These are phyloP conservation scores for Epichloe sp. DNA, from an alignment of 2,329 filamentous ascomycete genomes.

Conservation along the genomic window DNA sequence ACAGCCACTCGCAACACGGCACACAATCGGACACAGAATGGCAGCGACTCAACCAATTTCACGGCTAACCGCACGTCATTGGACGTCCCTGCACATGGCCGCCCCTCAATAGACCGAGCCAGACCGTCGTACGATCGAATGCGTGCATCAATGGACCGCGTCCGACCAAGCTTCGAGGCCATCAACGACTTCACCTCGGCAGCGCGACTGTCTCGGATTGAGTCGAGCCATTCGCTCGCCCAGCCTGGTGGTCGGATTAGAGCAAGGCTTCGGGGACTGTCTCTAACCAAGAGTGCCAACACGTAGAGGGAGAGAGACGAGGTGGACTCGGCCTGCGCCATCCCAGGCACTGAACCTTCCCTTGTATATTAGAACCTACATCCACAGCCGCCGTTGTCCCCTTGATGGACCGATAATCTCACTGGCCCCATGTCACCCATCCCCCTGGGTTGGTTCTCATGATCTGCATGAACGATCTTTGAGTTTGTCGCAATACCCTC, in stretches of 20 bases:
- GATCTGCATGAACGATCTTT: slow-evolving; percentile 39
- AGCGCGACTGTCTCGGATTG: slow-evolving; percentile 69
- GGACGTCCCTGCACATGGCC: slow-evolving; percentile 17
- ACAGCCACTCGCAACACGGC: slow-evolving; percentile 62
- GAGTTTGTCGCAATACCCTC: slow-evolving; percentile 15
- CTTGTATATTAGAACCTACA: slow-evolving; percentile 16
- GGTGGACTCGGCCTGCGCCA: slow-evolving; percentile 11
- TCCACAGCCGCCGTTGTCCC: not conserved
- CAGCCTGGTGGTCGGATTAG: slow-evolving; percentile 15
- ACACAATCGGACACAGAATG: slow-evolving; percentile 76
- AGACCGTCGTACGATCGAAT: slow-evolving; percentile 82
- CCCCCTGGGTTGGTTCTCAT: slow-evolving; percentile 17
- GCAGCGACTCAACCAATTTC: slow-evolving; percentile 88
- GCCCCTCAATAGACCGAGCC: slow-evolving; percentile 52
- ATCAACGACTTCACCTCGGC: slow-evolving; percentile 88
- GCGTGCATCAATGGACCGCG: slow-evolving; percentile 74
- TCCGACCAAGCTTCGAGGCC: slow-evolving; percentile 71
- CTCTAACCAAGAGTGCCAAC: slow-evolving; percentile 28
- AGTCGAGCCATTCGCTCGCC: slow-evolving; percentile 49
- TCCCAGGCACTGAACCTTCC: slow-evolving; percentile 3
- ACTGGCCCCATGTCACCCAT: no score
- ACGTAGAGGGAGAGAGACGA: slow-evolving; percentile 14
- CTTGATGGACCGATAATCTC: not conserved
- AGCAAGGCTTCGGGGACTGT: slow-evolving; percentile 29
- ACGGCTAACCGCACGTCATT: slow-evolving; percentile 53